phyloP scores from a whole-genome alignment of 2,329 filamentous ascomycete genomes.

The Penicillium verrucosum region DNA sequence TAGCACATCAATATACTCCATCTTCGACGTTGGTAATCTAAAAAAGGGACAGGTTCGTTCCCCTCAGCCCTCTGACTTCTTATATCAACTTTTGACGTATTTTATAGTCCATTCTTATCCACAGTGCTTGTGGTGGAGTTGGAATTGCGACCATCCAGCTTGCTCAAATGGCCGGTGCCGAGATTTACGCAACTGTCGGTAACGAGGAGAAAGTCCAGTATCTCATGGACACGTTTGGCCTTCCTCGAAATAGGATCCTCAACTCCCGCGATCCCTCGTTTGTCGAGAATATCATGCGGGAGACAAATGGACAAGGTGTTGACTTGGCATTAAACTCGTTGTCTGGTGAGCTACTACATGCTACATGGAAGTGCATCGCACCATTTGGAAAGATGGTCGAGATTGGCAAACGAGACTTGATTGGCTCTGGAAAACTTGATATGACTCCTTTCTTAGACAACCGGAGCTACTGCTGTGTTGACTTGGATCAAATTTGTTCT shows the following conservation, averaged over 20 bases:
- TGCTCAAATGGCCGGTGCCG: slow-evolving; percentile 22
- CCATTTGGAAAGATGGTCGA: slow-evolving; percentile 29
- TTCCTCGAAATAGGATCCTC: slow-evolving; percentile 24
- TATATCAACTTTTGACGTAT: not conserved
- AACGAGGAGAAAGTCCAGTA: slow-evolving; percentile 22
- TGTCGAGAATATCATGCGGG: slow-evolving; percentile 12
- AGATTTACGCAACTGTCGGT: slow-evolving; percentile 27
- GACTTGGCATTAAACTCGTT: slow-evolving; percentile 31
- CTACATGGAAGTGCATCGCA: slow-evolving; percentile 33
- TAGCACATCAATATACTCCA: slow-evolving; percentile 19
- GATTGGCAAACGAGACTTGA: slow-evolving; percentile 28
- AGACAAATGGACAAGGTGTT: slow-evolving; percentile 21
- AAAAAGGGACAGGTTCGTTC: slow-evolving; percentile 19
- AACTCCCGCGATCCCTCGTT: slow-evolving; percentile 22
- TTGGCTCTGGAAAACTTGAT: slow-evolving; percentile 20
- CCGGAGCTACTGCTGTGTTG: slow-evolving; percentile 23
- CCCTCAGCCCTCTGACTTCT: not conserved
- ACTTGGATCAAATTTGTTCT: slow-evolving; percentile 19
- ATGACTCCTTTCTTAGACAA: slow-evolving; percentile 25
- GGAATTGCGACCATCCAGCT: slow-evolving; percentile 28
- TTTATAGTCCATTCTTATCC: slow-evolving; percentile 26
- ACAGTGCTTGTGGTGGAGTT: slow-evolving; percentile 28
- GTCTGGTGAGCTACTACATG: slow-evolving; percentile 27
- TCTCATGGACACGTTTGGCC: slow-evolving; percentile 19
- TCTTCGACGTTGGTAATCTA: slow-evolving; percentile 25